A percentile compares a stretch with the other conserved stretches of the same genome.
phyloP scores from a whole-genome alignment of 2,329 filamentous ascomycete species.

The Fusarium torreyae region DNA sequence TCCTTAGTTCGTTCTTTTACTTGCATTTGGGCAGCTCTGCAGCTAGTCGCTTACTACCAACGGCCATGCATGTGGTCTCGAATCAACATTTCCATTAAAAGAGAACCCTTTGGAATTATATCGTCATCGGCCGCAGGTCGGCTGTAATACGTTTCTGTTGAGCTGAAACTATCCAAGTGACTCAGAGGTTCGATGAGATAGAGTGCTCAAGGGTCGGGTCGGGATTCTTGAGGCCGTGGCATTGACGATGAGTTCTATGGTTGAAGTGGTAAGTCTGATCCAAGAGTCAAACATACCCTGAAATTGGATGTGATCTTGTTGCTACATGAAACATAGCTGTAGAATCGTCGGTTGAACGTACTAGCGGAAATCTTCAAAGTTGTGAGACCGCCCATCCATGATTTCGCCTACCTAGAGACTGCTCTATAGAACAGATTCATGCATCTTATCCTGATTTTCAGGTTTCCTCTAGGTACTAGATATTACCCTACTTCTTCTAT shows the following conservation, averaged over 20 bases:
- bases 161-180: too few species aligned
- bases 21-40: conserved; percentile 31
- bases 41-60: conserved; percentile 17
- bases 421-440: background rate
- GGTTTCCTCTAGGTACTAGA: too few species aligned
- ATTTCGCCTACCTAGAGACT: background rate
- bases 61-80: conserved; percentile 22
- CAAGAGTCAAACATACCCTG: background rate
- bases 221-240: background rate
- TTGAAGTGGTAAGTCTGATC: background rate
- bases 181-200: background rate
- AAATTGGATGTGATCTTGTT: background rate
- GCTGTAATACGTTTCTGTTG: too few species aligned
- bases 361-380: background rate
- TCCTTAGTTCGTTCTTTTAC: background rate
- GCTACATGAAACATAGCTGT: background rate
- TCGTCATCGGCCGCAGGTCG: background rate
- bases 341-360: background rate
- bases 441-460: background rate
- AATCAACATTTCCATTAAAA: conserved; percentile 10
- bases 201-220: background rate
- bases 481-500: background rate
- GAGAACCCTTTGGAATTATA: conserved; percentile 10
- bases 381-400: background rate
- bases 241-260: background rate